A percentile compares a stretch with the other conserved stretches of the same genome.
Conservation (phyloP, 2,329 filamentous ascomycete species). For the Apiospora pterosperma region DNA sequence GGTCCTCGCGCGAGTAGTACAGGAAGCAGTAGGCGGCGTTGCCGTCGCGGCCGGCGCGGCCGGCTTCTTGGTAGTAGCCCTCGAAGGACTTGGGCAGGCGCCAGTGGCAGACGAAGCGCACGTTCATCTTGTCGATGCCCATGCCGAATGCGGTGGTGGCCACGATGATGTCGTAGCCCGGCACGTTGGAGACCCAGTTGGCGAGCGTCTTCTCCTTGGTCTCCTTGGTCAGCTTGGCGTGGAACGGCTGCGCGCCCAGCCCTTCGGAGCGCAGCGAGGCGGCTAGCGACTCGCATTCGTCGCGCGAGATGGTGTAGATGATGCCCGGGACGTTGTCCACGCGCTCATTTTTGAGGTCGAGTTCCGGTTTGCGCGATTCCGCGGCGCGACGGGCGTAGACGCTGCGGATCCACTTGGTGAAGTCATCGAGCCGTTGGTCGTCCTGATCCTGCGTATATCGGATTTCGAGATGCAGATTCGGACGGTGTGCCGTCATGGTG, state of each 20-base stretch:
- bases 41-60: slow-evolving; percentile 84
- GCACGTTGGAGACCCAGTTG: slow-evolving; percentile 69
- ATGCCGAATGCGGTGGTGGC: slow-evolving; percentile 96
- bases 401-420: slow-evolving; percentile 72
- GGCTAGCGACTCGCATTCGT: slow-evolving; percentile 71
- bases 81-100: slow-evolving; percentile 91
- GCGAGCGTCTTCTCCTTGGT: slow-evolving; percentile 68
- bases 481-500: slow-evolving; percentile 76
- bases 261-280: slow-evolving; percentile 62
- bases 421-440: slow-evolving; percentile 68
- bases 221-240: slow-evolving; percentile 64
- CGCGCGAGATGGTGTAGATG: slow-evolving; percentile 73
- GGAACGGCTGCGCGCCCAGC: slow-evolving; percentile 71
- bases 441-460: slow-evolving; percentile 76
- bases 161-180: slow-evolving; percentile 86
- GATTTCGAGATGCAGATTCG: slow-evolving; percentile 88
- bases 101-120: slow-evolving; percentile 95
- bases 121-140: slow-evolving; percentile 95
- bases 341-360: slow-evolving; percentile 52
- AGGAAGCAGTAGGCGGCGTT: slow-evolving; percentile 84
- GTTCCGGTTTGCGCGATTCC: slow-evolving; percentile 55
- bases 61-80: slow-evolving; percentile 94
- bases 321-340: slow-evolving; percentile 69
- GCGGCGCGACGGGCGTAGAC: slow-evolving; percentile 67
- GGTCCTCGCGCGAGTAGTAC: slow-evolving; percentile 86